phyloP scores from a whole-genome alignment of 176 grass and related monocot genomes.

The Rhynchospora breviuscula region DNA sequence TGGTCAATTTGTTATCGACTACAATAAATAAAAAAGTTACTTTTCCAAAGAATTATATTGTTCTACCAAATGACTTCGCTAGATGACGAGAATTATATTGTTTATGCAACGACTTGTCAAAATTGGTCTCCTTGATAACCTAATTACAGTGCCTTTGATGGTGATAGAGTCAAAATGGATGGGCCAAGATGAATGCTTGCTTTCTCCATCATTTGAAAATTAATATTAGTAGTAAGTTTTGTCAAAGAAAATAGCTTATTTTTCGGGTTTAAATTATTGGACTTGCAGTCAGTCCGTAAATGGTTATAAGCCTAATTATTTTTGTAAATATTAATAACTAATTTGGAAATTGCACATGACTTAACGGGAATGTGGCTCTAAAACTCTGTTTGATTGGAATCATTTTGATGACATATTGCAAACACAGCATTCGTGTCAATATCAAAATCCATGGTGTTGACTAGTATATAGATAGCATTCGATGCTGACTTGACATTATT shows the following conservation, averaged over 20 bases:
- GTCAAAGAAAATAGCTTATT: neutral
- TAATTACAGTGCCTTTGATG: neutral
- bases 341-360: no score
- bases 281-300: no score
- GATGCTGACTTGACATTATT: neutral
- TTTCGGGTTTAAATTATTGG: no score
- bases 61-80: neutral
- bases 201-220: neutral
- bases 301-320: no score
- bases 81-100: no score
- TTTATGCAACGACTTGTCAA: constrained; percentile 1
- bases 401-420: neutral
- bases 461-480: neutral
- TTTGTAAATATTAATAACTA: no score
- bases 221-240: neutral
- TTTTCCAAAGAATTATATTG: neutral
- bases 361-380: no score
- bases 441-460: neutral
- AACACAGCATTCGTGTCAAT: neutral
- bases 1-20: neutral
- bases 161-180: neutral
- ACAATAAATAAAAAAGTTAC: neutral
- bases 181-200: neutral
- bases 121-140: neutral
- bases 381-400: neutral